Base-by-base conservation (phyloP, 805 yeast species). In the Saturnispora dispora region DNA sequence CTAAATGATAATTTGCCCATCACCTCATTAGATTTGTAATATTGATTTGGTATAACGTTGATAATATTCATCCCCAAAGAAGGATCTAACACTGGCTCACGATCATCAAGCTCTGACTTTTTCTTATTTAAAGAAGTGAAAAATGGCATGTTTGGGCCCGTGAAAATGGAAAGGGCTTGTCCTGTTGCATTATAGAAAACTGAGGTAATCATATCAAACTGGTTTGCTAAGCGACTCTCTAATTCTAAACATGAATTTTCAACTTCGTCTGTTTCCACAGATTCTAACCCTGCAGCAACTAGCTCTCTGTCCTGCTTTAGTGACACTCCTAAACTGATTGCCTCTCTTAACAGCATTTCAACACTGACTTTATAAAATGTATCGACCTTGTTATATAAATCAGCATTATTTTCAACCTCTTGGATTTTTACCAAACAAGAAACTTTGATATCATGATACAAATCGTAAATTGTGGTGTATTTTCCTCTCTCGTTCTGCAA, bases 21-120 rank as follows among this genome's bases (percentile, higher is more conserved):
- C 32, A 66, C 71, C 32, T 74, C 73, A 10, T 78, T 55, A 1
- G 68, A 63, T 23, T 65, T 55, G 3, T 66, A 54, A 3, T 55
- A 53, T 17, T 63, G 68, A 56, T 71, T 73, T 7, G 96, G 93
- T 25, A 88, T 68, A 1, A 88, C 79, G 54, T 81, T 82, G 32
- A 89, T 72, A n/a, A 81, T 63, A 45, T 75, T 73, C 60, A 86
- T 83, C 13, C 83, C 82, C 18, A 54, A 45, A 4, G 44, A 47
- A 30, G 82, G 82, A 9, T 87, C 88, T 4, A 85, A 74, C 2
- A 75, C 68, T 2, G 85, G 78, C 47, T 80, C 82, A 55, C 96
- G 79, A 44, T 82, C 78, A 63, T 93, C 98, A 48, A 89, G 67
- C 20, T 76, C 70, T 0, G 97, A 87, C 59, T 80, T 84, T 28